Conservation (phyloP, 768 basidiomycete genomes). For the Tulasnella calospora region DNA sequence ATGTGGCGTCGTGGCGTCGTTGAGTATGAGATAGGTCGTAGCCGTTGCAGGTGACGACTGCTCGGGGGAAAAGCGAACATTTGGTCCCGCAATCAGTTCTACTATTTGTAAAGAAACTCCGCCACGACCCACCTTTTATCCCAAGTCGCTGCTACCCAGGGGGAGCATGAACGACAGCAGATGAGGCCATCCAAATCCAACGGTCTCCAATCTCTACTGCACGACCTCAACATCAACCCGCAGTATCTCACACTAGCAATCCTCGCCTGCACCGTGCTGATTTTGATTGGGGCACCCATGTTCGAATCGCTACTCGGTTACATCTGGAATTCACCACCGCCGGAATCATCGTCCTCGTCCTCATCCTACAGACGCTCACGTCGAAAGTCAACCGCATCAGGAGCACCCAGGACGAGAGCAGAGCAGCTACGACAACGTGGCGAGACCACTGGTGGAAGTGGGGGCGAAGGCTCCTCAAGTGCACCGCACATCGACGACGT, state of each 20-base stretch:
- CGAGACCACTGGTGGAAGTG: neutral
- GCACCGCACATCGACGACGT: constrained; percentile 24
- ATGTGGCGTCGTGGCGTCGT: neutral
- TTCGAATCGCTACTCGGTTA: constrained; percentile 16
- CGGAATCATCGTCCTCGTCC: neutral
- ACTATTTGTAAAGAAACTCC: constrained; percentile 10
- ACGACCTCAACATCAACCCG: constrained; percentile 13
- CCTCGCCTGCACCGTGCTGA: constrained; percentile 1
- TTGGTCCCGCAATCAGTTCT: constrained; percentile 1
- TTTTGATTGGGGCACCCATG: constrained; percentile 9
- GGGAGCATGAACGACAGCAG: neutral
- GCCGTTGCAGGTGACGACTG: constrained; percentile 3
- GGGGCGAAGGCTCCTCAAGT: constrained; percentile 1
- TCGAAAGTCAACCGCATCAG: neutral
- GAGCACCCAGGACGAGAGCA: constrained; percentile 18
- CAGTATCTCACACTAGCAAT: neutral
- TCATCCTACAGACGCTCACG: constrained; percentile 7
- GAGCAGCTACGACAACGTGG: constrained; percentile 10
- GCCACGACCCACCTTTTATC: neutral
- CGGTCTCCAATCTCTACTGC: constrained; percentile 2
- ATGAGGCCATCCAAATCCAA: neutral
- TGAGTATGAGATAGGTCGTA: neutral
- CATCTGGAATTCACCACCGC: constrained; percentile 14
- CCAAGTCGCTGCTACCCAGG: neutral
- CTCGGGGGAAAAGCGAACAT: neutral